Conservation (phyloP, 2,329 filamentous ascomycete genomes). For the Cladosporium sp. region DNA sequence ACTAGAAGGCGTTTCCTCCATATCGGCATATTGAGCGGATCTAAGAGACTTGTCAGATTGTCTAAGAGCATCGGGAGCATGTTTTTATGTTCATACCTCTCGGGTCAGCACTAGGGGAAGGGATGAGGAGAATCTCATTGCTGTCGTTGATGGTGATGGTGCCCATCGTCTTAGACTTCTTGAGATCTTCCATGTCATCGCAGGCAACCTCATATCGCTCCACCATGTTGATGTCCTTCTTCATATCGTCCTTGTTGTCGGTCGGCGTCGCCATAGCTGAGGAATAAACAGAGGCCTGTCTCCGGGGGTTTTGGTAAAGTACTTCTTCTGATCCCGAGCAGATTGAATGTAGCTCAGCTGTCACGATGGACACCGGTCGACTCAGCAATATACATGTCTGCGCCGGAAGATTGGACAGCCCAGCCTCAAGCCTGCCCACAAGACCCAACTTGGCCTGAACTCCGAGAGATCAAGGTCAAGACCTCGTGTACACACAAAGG, state of each 20-base stretch:
- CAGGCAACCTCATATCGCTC: not conserved
- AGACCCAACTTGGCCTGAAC: too few species aligned
- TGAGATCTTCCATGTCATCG: not conserved
- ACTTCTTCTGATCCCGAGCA: too few species aligned
- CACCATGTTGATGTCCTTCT: constrained; percentile 1
- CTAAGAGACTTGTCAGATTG: constrained; percentile 11
- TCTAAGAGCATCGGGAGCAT: too few species aligned
- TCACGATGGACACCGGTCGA: not conserved
- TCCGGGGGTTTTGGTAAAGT: too few species aligned
- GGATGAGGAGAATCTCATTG: constrained; percentile 24
- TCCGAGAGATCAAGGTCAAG: too few species aligned
- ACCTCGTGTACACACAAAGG: too few species aligned
- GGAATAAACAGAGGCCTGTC: too few species aligned
- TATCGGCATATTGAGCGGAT: constrained; percentile 27
- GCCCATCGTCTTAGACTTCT: constrained; percentile 20
- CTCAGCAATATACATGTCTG: not conserved
- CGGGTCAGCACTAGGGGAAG: constrained; percentile 27
- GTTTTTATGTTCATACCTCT: constrained; percentile 16
- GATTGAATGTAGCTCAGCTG: too few species aligned
- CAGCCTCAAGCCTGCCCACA: too few species aligned
- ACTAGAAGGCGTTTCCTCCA: constrained; percentile 28
- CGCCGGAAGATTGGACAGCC: not conserved
- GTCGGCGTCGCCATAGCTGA: too few species aligned
- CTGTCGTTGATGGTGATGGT: constrained; percentile 27
- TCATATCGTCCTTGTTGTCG: not conserved